Base-by-base conservation (phyloP, 2,329 filamentous ascomycete genomes). In the Talaromyces verruculosus region DNA sequence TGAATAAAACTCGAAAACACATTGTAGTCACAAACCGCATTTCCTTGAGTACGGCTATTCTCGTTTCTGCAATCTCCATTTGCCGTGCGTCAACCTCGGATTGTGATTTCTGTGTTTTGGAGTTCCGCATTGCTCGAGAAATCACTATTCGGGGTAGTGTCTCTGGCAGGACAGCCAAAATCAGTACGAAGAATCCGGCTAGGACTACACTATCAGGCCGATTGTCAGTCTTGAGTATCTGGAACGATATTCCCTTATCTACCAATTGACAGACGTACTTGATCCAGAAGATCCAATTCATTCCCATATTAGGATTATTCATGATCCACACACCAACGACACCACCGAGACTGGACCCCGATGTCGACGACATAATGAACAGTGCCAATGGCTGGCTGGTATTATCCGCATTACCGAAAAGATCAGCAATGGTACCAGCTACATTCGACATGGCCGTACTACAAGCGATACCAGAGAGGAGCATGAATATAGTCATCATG, bases 341-440 rank as follows among this genome's bases (percentile, higher is more conserved):
- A n/a, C 77, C 77, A 8, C 79, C 79, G 45, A 81, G 64, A 39
- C 75, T 77, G 11, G 79, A 79, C 5, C 79, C 79, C 37, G 75
- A 73, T 64, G 81, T 81, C 30, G 78, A 79, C 57, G 71, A 74
- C 65, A 76, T 69, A 19, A 81, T 79, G 68, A 80, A 81, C 5
- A 81, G 69, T 13, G 78, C 79, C 79, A 81, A 80, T 15, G 79
- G 78, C 68, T 81, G 79, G 5, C 76, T 78, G 17, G 78, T 78
- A 28, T 75, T 75, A 65, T 78, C 77, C 37, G 73, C 68, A 67
- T 79, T 75, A 17, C 79, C 72, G 67, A 77, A 76, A n/a, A 76
- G 69, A 55, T 74, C 76, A 22, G 76, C 72, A 51, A 78, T 77
- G 13, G 76, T 79, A 22, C 73, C 75, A 15, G 72, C 72, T 66